Conservation (phyloP, 2,329 filamentous ascomycete species). For the Colletotrichum sp. region DNA sequence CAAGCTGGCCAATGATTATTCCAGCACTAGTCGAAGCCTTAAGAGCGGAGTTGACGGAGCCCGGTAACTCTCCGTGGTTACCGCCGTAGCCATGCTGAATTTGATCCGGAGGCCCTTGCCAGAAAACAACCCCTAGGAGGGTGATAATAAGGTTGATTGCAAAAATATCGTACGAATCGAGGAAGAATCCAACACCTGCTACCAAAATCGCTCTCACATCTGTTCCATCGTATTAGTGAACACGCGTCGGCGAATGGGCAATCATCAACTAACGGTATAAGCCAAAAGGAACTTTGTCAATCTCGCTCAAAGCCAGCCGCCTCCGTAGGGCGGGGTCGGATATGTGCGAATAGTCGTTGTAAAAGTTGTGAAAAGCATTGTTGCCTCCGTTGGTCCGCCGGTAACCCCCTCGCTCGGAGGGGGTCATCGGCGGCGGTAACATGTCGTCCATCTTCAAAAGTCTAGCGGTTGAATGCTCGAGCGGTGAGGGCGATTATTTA, state of each 20-base stretch:
- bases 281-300: slow-evolving; percentile 79
- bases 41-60: slow-evolving; percentile 72
- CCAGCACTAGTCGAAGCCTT: slow-evolving; percentile 84
- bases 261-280: slow-evolving; percentile 61
- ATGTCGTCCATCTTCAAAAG: slow-evolving; percentile 35
- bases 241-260: slow-evolving; percentile 6
- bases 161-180: slow-evolving; percentile 83
- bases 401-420: slow-evolving; percentile 32
- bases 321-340: slow-evolving; percentile 78
- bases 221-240: slow-evolving; percentile 22
- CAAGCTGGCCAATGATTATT: slow-evolving; percentile 78
- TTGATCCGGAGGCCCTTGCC: slow-evolving; percentile 50
- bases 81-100: slow-evolving; percentile 52
- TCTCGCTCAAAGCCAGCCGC: slow-evolving; percentile 77
- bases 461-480: background rate
- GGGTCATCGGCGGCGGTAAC: slow-evolving; percentile 45
- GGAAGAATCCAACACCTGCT: slow-evolving; percentile 83
- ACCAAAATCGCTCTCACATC: slow-evolving; percentile 76
- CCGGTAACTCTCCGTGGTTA: slow-evolving; percentile 63
- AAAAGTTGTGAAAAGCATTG: slow-evolving; percentile 76
- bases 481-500: background rate
- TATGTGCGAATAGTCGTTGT: slow-evolving; percentile 71
- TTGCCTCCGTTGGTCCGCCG: slow-evolving; percentile 64
- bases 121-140: slow-evolving; percentile 80
- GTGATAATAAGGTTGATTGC: slow-evolving; percentile 77